phyloP scores from a whole-genome alignment of 1,284 basidiomycete genomes.

The Sporisorium scitamineum region DNA sequence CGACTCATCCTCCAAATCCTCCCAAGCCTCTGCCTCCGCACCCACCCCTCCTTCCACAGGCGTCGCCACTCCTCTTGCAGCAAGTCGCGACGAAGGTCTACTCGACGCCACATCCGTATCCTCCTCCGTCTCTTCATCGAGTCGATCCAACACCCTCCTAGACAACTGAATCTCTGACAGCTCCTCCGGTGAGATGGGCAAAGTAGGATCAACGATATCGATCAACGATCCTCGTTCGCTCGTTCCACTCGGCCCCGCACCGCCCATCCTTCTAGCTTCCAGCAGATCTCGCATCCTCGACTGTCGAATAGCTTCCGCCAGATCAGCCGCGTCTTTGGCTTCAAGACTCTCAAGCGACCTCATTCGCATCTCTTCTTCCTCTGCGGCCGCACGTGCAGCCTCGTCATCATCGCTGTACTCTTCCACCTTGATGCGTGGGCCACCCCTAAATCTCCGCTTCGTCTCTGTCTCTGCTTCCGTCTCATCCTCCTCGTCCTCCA shows the following conservation, averaged over 20 bases:
- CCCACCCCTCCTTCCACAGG: constrained; percentile 2
- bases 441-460: constrained; percentile 16
- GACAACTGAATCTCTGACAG: constrained; percentile 40
- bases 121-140: constrained; percentile 66
- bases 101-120: constrained; percentile 54
- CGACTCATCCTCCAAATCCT: constrained; percentile 32
- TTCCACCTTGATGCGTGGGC: constrained; percentile 41
- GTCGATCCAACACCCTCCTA: constrained; percentile 54
- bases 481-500: constrained; percentile 25
- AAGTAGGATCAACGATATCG: constrained; percentile 38
- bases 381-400: not conserved
- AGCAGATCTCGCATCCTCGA: constrained; percentile 46
- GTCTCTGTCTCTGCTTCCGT: constrained; percentile 48
- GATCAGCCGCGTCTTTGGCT: constrained; percentile 48
- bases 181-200: constrained; percentile 34
- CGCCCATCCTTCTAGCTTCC: constrained; percentile 56
- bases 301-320: constrained; percentile 41
- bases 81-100: constrained; percentile 7
- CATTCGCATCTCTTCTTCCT: constrained; percentile 26
- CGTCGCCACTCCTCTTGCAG: not conserved
- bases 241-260: constrained; percentile 19
- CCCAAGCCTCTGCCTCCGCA: constrained; percentile 44
- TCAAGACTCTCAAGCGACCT: constrained; percentile 46
- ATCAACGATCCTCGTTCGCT: constrained; percentile 16
- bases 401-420: constrained; percentile 16